phyloP scores from a whole-genome alignment of 2,329 filamentous ascomycete genomes.

The Didymella segeticola region DNA sequence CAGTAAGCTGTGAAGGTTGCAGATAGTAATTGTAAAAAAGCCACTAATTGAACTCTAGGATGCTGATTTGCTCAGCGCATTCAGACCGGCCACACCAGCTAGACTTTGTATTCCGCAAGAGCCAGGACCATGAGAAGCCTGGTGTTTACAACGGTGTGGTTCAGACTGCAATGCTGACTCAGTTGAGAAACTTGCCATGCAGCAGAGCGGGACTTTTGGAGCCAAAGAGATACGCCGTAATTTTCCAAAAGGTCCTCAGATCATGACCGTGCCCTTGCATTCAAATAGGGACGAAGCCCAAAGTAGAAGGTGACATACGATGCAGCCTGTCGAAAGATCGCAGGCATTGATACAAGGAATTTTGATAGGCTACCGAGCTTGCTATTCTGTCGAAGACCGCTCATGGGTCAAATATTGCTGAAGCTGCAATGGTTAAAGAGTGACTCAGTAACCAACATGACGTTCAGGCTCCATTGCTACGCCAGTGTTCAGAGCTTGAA shows the following conservation, averaged over 20 bases:
- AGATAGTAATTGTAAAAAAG: neutral
- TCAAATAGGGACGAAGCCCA: neutral
- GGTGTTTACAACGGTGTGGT: neutral
- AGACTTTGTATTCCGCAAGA: too few species aligned
- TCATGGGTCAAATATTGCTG: too few species aligned
- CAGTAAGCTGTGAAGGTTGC: neutral
- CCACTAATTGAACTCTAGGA: neutral
- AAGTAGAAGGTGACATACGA: neutral
- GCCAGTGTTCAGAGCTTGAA: too few species aligned
- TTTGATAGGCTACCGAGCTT: neutral
- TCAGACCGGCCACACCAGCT: too few species aligned
- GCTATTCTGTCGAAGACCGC: neutral
- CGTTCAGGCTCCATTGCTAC: too few species aligned
- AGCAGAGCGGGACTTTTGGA: neutral
- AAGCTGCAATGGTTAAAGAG: too few species aligned
- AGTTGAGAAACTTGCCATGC: neutral
- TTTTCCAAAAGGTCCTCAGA: neutral
- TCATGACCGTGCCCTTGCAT: neutral
- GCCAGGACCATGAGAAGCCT: neutral
- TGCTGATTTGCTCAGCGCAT: too few species aligned
- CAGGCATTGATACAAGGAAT: neutral
- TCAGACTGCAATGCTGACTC: neutral
- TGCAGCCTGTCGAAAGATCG: neutral
- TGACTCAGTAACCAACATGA: too few species aligned
- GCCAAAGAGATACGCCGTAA: neutral